Evolutionary conservation across 2,329 filamentous ascomycete genomes (phyloP).

Genomic region (Tolypocladium amazonense): DNA sequence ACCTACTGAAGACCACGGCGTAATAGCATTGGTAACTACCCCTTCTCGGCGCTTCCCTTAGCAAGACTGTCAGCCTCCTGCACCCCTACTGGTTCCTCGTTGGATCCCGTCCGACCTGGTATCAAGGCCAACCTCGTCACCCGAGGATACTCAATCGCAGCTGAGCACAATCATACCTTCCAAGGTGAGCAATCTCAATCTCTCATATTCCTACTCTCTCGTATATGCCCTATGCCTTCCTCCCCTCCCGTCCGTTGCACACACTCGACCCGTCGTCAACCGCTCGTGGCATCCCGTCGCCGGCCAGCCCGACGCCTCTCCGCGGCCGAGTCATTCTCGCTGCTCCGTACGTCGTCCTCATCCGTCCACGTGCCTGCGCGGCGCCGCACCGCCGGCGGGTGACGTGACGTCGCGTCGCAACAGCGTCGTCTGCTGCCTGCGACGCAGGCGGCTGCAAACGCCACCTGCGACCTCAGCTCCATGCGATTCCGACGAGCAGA

Average conservation of each 20-base stretch:
- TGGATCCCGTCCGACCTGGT: not conserved
- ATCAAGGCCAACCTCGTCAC: not conserved
- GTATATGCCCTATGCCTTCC: not conserved
- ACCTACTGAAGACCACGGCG: not conserved
- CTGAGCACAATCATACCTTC: not conserved
- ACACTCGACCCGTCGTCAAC: not conserved
- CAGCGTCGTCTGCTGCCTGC: not conserved
- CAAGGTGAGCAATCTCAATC: not conserved
- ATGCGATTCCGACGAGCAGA: not conserved
- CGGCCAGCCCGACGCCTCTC: not conserved
- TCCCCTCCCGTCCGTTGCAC: not conserved
- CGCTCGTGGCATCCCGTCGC: not conserved
- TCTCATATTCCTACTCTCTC: not conserved
- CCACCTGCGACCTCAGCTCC: not conserved
- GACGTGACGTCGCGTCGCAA: not conserved
- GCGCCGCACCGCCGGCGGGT: not conserved
- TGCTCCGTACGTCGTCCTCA: not conserved
- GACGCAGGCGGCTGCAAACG: not conserved
- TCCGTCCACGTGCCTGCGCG: not conserved
- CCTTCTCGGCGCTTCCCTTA: not conserved
- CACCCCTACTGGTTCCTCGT: not conserved
- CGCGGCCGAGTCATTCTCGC: not conserved
- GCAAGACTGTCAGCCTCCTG: not conserved
- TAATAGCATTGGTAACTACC: not conserved
- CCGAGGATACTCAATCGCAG: not conserved